Conservation (phyloP, 768 basidiomycete genomes). For the Rubroboletus pulcherrimus region DNA sequence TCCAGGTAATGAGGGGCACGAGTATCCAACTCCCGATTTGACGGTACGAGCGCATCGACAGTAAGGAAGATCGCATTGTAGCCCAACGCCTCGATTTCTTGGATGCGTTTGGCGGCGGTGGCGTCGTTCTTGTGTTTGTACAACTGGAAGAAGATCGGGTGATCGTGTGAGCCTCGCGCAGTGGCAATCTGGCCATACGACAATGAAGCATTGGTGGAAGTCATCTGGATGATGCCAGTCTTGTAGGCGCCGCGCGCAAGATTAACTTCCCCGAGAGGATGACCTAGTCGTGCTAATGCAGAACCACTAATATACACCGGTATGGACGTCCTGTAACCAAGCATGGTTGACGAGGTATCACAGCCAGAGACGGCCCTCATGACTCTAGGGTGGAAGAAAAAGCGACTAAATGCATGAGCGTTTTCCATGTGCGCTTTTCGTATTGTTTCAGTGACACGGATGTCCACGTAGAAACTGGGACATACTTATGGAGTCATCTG, state of each 20-base stretch:
- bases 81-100: conserved; percentile 65
- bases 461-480: conserved; percentile 11
- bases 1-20: conserved; percentile 55
- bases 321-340: conserved; percentile 66
- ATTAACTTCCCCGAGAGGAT: conserved; percentile 86
- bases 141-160: conserved; percentile 76
- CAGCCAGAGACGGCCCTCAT: conserved; percentile 62
- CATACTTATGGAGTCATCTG: conserved; percentile 82
- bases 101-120: conserved; percentile 65
- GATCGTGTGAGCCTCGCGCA: conserved; percentile 48
- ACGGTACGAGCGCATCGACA: conserved; percentile 81
- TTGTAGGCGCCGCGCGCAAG: conserved; percentile 66
- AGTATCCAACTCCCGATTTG: conserved; percentile 76
- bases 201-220: conserved; percentile 72
- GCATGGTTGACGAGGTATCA: conserved; percentile 68
- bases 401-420: conserved; percentile 72
- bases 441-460: conserved; percentile 12
- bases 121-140: conserved; percentile 76
- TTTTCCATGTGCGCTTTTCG: conserved; percentile 61
- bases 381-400: conserved; percentile 85
- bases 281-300: conserved; percentile 81
- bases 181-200: conserved; percentile 61
- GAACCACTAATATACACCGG: conserved; percentile 84
- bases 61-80: conserved; percentile 91
- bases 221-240: conserved; percentile 79